phyloP scores from a whole-genome alignment of 2,329 filamentous ascomycete species.

The Elsinoe ampelina region DNA sequence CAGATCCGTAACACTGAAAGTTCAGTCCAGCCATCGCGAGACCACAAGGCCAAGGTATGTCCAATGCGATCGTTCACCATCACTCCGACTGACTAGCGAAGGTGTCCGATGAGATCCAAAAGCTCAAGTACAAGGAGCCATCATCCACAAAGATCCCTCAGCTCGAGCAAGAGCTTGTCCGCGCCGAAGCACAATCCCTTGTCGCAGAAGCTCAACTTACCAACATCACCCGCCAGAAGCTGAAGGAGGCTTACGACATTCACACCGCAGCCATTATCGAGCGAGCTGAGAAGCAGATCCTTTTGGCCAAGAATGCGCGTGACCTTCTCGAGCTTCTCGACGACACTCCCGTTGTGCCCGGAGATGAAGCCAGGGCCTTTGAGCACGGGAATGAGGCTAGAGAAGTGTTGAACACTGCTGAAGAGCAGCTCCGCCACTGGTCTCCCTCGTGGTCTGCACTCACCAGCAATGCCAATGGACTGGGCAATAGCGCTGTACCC shows the following conservation, averaged over 20 bases:
- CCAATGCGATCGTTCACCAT: neutral
- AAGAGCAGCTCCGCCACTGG: conserved; percentile 79
- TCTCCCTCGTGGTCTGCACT: conserved; percentile 47
- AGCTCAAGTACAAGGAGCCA: conserved; percentile 85
- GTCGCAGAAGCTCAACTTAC: conserved; percentile 94
- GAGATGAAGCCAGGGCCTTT: conserved; percentile 65
- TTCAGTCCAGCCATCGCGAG: conserved; percentile 85
- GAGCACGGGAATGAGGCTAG: conserved; percentile 57
- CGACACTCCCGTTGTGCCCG: conserved; percentile 80
- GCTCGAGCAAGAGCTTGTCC: conserved; percentile 90
- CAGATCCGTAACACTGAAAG: conserved; percentile 90
- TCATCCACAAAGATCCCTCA: conserved; percentile 70
- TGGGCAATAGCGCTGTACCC: conserved; percentile 41
- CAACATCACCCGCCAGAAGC: conserved; percentile 89
- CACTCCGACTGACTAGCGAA: conserved; percentile 18
- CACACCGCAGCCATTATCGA: conserved; percentile 90
- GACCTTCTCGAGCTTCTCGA: conserved; percentile 78
- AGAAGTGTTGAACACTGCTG: conserved; percentile 83
- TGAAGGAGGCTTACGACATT: conserved; percentile 86
- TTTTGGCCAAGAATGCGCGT: conserved; percentile 83
- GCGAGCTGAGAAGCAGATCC: conserved; percentile 91
- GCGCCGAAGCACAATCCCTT: conserved; percentile 89
- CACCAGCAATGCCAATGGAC: conserved; percentile 36
- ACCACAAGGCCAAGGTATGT: conserved; percentile 63
- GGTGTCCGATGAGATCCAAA: conserved; percentile 85